A percentile compares a stretch with the other conserved stretches of the same genome.
Evolutionary conservation across 441 rosid species (phyloP).

Genomic region (Viola pubescens): DNA sequence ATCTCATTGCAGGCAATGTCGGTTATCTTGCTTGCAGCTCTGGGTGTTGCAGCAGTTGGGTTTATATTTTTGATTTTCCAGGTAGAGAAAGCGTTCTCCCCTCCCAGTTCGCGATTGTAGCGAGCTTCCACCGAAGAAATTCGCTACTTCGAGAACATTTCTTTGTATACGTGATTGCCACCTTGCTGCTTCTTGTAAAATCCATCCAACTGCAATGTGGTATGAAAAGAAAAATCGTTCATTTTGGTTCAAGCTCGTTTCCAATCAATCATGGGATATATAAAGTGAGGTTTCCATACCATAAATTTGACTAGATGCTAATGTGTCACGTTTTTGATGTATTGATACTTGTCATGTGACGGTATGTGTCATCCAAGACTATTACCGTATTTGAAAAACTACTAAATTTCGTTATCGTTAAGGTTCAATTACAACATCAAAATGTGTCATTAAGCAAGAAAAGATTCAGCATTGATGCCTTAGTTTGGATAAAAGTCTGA

Average conservation of each 20-base stretch:
- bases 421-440: too few relatives aligned
- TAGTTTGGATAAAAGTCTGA: too few relatives aligned
- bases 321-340: too few relatives aligned
- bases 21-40: slow-evolving; percentile 40
- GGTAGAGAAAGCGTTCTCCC: slow-evolving; percentile 49
- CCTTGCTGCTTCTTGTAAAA: not conserved
- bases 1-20: slow-evolving; percentile 65
- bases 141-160: not conserved
- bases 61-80: slow-evolving; percentile 45
- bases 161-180: not conserved
- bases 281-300: too few relatives aligned
- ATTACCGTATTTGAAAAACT: too few relatives aligned
- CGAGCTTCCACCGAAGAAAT: not conserved
- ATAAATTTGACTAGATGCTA: too few relatives aligned
- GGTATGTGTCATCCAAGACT: too few relatives aligned
- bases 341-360: too few relatives aligned
- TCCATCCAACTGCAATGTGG: not conserved
- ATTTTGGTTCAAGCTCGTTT: not conserved
- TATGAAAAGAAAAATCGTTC: not conserved
- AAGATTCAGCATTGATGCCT: too few relatives aligned
- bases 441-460: too few relatives aligned
- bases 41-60: slow-evolving; percentile 33
- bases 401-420: too few relatives aligned
- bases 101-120: slow-evolving; percentile 15
- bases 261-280: too few relatives aligned